Evolutionary conservation across 2,329 filamentous ascomycete species (phyloP).

Genomic region (Xylariaceae sp.): DNA sequence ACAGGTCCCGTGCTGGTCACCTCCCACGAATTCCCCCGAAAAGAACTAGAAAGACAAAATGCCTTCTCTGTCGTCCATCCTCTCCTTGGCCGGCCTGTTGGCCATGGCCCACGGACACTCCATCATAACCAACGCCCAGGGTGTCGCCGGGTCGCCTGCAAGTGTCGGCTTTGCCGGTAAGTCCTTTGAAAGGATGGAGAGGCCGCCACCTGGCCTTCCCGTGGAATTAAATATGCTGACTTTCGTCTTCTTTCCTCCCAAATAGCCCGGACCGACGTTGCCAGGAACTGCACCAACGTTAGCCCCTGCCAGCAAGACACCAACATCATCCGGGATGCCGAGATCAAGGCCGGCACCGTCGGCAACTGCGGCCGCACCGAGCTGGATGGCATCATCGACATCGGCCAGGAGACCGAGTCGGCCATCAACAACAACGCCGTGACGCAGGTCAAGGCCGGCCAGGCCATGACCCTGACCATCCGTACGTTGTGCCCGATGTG

Average conservation of each 20-base stretch:
- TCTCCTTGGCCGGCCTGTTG: conserved; percentile 28
- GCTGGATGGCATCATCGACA: conserved; percentile 52
- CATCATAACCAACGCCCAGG: conserved; percentile 40
- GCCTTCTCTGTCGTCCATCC: conserved; percentile 26
- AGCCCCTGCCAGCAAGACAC: conserved; percentile 60
- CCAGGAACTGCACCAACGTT: conserved; percentile 56
- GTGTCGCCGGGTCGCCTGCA: conserved; percentile 35
- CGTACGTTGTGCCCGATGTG: conserved; percentile 13
- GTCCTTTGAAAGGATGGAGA: not conserved
- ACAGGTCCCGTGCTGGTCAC: conserved; percentile 25
- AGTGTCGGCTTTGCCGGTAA: conserved; percentile 43
- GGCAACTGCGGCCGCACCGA: conserved; percentile 58
- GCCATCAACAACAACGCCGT: conserved; percentile 37
- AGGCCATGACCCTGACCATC: conserved; percentile 37
- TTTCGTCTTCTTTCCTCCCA: too few species aligned
- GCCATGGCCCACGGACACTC: conserved; percentile 34
- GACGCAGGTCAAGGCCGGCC: conserved; percentile 41
- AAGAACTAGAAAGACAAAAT: conserved; percentile 27
- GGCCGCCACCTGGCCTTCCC: conserved; percentile 1
- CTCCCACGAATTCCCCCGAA: too few species aligned
- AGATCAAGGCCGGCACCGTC: conserved; percentile 44
- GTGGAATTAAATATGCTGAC: conserved; percentile 4
- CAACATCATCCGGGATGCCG: conserved; percentile 53
- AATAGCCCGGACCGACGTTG: conserved; percentile 45
- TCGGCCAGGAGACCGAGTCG: conserved; percentile 48